Base-by-base conservation (phyloP, 768 basidiomycete species). In the Phanerochaete carnosa region DNA sequence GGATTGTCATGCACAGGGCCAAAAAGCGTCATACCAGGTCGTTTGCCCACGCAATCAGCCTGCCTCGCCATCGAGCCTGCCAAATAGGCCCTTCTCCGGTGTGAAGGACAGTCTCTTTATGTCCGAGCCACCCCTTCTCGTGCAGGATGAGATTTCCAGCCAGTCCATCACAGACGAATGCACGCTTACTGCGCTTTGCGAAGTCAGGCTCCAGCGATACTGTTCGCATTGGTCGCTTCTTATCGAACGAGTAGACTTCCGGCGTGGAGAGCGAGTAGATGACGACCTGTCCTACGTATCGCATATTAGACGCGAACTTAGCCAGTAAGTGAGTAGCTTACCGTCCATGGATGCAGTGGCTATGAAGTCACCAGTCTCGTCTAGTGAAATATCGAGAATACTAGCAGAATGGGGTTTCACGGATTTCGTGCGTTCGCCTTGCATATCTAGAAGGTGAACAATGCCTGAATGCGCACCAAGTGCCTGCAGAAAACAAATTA, bases 91-190 rank as follows among this genome's bases (percentile, higher is more conserved):
- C 97, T 74, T 98, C 97, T 3, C 89, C 91, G 35, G 77, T 79
- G 68, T 94, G 89, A 22, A 97, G 71, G 6, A 88, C 73, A 0
- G 88, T 92, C 71, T 96, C 95, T 68, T 92, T 97, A 68, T 97
- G 92, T 0, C 96, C 95, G 1, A 98, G 75, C 95, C 97, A 98
- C 6, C 95, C 92, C 70, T 97, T 98, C 78, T 98, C 96, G 64
- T 91, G 85, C 66, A 97, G 67, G n/a, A 92, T 78, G 28, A 99
- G 76, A 23, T 81, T 86, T 3, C 97, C 96, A 0, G 92, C 89
- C 81, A 96, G 82, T 9, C 97, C 97, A 23, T 96, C 97, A 58
- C 90, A 93, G 12, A 97, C 90, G 66, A 97, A 89, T 0, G 90
- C 83, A 23, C 93, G 82, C 8, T 90, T 84, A 37, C 81, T 80